Evolutionary conservation across 148 eudicot genomes (phyloP), one percentile per base, ranked within the genome.

Genomic region (Rhododendron kiyosumense): DNA sequence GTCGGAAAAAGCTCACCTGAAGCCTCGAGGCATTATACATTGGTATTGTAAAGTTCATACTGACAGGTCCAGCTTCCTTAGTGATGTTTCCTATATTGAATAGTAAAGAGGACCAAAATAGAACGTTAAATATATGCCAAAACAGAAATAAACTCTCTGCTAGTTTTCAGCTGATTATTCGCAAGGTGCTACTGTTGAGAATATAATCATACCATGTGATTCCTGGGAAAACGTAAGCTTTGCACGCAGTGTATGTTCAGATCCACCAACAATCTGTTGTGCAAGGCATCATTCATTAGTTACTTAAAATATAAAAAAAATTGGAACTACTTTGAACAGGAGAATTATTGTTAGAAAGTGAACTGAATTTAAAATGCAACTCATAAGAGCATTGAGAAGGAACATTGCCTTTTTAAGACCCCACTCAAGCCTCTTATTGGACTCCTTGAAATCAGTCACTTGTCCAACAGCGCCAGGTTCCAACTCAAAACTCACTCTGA

Each of bases 31-130:
- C 92, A 87, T 97, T 97, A 90, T 92, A 93, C 99, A 95, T 97
- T 15, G 99, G 98, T 86, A 97, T 97, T 57, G 98, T 97, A 88
- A 97, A 97, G 80, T 94, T 95, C 98, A 97, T 94, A 89, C 95
- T 93, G 84, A 97, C 99, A 83, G 99, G 98, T 82, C 98, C 98
- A 86, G 98, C 99, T 90, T 97, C 99, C 89, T 97, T 97, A 1
- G 98, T 94, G 63, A 95, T 91, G 88, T 97, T 97, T 81, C 98
- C 99, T 94, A 89, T 71, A 79, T 88, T 85, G 30, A 81, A 43
- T 28, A 74, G 75, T 26, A 26, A n/a, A 61, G 3, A 26, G 52
- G 67, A 20, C 36, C 48, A 43, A 45, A 65, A 65, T 38, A 43
- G 71, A 45, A 30, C 32, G 76, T 83, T 43, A 83, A 65, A 83